Evolutionary conservation across 495 filamentous ascomycete genomes (phyloP), one percentile per base, ranked within the genome.

Genomic region (Hyaloscypha finlandica): DNA sequence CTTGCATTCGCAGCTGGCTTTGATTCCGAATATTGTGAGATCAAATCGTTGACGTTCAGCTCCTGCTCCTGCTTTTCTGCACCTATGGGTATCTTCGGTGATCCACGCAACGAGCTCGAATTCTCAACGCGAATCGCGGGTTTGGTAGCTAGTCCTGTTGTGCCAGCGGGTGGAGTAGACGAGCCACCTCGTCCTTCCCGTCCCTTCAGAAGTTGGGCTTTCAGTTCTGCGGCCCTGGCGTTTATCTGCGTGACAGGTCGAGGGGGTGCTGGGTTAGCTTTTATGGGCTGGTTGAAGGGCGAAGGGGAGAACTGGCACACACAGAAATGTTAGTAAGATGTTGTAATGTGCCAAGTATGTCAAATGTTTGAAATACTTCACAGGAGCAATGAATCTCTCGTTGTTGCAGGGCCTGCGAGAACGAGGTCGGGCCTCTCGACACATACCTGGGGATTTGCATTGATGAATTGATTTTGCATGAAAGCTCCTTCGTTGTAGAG

Each of bases 151-250:
- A 69, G 55, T 32, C 67, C 70, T n/a, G 60, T n/a, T 11, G 29
- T 45, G 32, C 12, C n/a, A 74, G 64, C 25, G 61, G 67, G 64
- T 52, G 70, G 68, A n/a, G 72, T 63, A 30, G 52, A 4, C 48
- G 67, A 64, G 12, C 1, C 25, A 11, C 37, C 61, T 39, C 68
- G 65, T 14, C 14, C 59, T 64, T 67, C 57, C 31, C 66, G 67
- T 32, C 66, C 48, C 54, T 65, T 74, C 22, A 74, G 30, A 1
- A 76, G 62, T 54, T 70, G 22, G 35, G 70, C 74, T 48, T 73
- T 74, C 22, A 76, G 59, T 61, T 74, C 72, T 30, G 70, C 70
- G 29, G 70, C 74, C 70, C 69, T 51, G n/a, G 60, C 61, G 37
- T 68, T 67, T 25, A 71, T 66, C 39, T 68, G 63, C 5, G 37